Base-by-base conservation (phyloP, 257 asterid genomes). In the Mitragyna speciosa region DNA sequence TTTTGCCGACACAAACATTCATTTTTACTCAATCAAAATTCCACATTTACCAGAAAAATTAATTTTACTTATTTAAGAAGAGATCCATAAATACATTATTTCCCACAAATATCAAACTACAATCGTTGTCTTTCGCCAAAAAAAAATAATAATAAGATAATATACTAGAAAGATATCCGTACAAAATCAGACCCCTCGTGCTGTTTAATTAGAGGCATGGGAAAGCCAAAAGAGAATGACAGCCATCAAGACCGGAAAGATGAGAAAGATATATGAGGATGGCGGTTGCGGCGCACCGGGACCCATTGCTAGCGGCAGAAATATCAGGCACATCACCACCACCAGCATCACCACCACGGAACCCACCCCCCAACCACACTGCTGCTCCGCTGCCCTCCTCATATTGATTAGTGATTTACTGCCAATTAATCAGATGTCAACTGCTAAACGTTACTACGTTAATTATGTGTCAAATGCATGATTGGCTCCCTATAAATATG, bases 291-390 rank as follows among this genome's bases (percentile, higher is more conserved):
- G 36, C 31, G 79, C 78, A 45, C 79, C 87, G 22, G 93, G 80
- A 45, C 83, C 91, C 82, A 87, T 82, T 19, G 82, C 87, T 0
- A 87, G 82, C 30, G 96, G 93, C 54, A 91, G 15, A 33, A 85
- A 73, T 5, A 89, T 3, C 15, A 90, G 52, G 72, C 86, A 82
- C 47, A 83, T 31, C 22, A 87, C 84, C 39, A 85, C 61, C 20
- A 86, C 59, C 39, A 92, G 36, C 91, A 92, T 84, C 31, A 81
- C 84, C 80, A 76, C 78, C 81, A 75, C 86, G 7, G 93, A 89
- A 0, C 90, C 92, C 30, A 22, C 36, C 5, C 92, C 93, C 91
- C 97, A 90, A 12, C 91, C 87, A 28, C 84, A 86, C 24, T 80
- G 33, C 30, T 84, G 89, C 30, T 26, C 54, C 14, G 28, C 19